These are phyloP conservation scores for Diaporthe sp. DNA, from an alignment of 2,329 filamentous ascomycete genomes.

Conservation along the genomic window DNA sequence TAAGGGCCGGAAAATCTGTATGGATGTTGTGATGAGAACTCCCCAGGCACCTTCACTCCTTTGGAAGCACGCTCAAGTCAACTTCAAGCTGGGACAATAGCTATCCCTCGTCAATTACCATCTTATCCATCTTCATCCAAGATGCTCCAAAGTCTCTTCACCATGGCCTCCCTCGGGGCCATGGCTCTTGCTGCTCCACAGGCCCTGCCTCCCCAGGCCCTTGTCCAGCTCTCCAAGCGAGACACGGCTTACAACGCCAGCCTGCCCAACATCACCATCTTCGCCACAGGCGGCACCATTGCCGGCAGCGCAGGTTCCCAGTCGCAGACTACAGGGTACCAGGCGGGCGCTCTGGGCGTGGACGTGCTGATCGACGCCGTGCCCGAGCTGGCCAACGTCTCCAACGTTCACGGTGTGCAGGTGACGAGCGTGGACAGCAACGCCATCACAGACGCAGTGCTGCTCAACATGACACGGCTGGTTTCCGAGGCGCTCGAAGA, in stretches of 20 bases:
- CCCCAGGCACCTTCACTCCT: slow-evolving; percentile 2
- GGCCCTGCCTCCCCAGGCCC: slow-evolving; percentile 11
- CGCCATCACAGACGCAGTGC: slow-evolving; percentile 62
- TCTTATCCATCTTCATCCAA: background rate
- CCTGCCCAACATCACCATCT: slow-evolving; percentile 69
- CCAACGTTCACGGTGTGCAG: slow-evolving; percentile 67
- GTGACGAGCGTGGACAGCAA: slow-evolving; percentile 63
- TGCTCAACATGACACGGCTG: slow-evolving; percentile 61
- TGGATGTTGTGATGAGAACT: background rate
- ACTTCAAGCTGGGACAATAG: background rate
- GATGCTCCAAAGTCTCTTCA: slow-evolving; percentile 16
- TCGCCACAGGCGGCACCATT: slow-evolving; percentile 71
- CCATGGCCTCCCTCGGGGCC: slow-evolving; percentile 10
- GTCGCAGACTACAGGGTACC: slow-evolving; percentile 60
- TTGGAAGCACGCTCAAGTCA: background rate
- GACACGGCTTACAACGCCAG: slow-evolving; percentile 41
- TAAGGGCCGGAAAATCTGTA: background rate
- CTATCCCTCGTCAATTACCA: background rate
- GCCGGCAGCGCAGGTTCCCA: slow-evolving; percentile 64
- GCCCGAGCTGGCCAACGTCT: slow-evolving; percentile 66
- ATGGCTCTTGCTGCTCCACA: slow-evolving; percentile 18
- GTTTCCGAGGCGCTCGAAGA: slow-evolving; percentile 63
- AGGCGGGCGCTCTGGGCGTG: slow-evolving; percentile 60
- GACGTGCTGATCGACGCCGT: slow-evolving; percentile 67
- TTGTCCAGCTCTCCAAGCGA: slow-evolving; percentile 25